Percentiles rank a stretch among this genome's conserved stretches.
Conservation (phyloP, 2,329 filamentous ascomycete genomes). For the Xylaria sp. region DNA sequence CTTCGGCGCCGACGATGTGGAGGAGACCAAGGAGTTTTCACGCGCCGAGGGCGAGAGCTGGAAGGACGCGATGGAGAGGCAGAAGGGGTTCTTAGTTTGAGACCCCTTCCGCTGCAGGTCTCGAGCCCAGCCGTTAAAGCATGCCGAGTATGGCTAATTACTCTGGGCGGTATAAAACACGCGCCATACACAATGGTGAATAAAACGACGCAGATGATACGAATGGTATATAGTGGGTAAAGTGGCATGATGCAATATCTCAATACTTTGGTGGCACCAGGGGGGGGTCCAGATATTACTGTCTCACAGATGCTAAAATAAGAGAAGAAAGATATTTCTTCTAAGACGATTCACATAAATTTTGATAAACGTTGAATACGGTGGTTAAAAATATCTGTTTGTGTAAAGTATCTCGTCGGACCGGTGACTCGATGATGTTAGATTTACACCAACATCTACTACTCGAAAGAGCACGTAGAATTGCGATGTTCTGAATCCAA, state of each 20-base stretch:
- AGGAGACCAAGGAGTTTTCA: conserved; percentile 59
- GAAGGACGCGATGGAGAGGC: conserved; percentile 56
- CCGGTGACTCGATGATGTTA: background rate
- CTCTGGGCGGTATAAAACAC: background rate
- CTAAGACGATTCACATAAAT: background rate
- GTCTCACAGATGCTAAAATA: background rate
- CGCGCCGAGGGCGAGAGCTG: conserved; percentile 60
- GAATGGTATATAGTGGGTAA: background rate
- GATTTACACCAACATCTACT: background rate
- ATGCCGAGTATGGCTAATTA: background rate
- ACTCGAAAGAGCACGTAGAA: background rate
- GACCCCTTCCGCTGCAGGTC: background rate
- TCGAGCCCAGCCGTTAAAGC: background rate
- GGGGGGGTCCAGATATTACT: background rate
- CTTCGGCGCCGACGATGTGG: conserved; percentile 65
- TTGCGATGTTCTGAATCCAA: background rate
- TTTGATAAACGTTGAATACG: background rate
- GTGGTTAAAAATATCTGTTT: background rate
- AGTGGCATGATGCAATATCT: conserved; percentile 9
- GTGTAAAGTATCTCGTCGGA: background rate
- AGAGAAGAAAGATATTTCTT: background rate
- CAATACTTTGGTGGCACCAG: background rate
- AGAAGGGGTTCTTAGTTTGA: conserved; percentile 55
- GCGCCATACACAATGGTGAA: background rate
- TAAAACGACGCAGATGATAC: no score